Evolutionary conservation across 371 early-diverging fungal species (phyloP).

Genomic region (Saksenaea oblongispora): DNA sequence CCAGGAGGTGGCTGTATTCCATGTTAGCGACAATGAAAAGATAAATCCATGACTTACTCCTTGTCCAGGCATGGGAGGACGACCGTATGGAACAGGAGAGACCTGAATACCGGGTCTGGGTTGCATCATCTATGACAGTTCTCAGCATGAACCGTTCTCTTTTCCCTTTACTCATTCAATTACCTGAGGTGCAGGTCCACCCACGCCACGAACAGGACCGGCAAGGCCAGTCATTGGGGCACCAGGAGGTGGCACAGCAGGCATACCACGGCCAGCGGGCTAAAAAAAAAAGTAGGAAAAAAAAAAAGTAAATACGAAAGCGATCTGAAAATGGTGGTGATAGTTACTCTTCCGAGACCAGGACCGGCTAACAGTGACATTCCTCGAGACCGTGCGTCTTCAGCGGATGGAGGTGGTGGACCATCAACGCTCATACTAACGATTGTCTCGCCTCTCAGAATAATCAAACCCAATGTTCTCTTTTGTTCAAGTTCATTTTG

Average conservation of each 20-base stretch:
- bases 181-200: slow-evolving; percentile 85
- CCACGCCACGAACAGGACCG: slow-evolving; percentile 91
- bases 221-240: slow-evolving; percentile 68
- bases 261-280: slow-evolving; percentile 92
- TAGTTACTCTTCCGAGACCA: slow-evolving; percentile 66
- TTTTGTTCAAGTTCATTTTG: slow-evolving; percentile 70
- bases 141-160: neutral
- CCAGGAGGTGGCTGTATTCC: slow-evolving; percentile 56
- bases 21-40: neutral
- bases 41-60: slow-evolving; percentile 17
- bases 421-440: slow-evolving; percentile 91
- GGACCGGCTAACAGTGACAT: slow-evolving; percentile 64
- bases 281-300: slow-evolving; percentile 22
- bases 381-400: slow-evolving; percentile 58
- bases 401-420: slow-evolving; percentile 81
- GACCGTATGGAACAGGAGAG: slow-evolving; percentile 77
- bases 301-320: slow-evolving; percentile 3
- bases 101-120: slow-evolving; percentile 62
- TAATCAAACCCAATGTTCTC: slow-evolving; percentile 91
- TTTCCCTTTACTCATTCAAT: slow-evolving; percentile 7
- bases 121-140: slow-evolving; percentile 62
- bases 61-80: slow-evolving; percentile 59
- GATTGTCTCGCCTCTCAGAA: slow-evolving; percentile 92
- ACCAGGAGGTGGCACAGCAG: slow-evolving; percentile 70
- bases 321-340: neutral